Percentiles rank a stretch among this genome's conserved stretches.
These are phyloP conservation scores for Podospora sp. DNA, from an alignment of 495 filamentous ascomycete species.

Conservation along the genomic window DNA sequence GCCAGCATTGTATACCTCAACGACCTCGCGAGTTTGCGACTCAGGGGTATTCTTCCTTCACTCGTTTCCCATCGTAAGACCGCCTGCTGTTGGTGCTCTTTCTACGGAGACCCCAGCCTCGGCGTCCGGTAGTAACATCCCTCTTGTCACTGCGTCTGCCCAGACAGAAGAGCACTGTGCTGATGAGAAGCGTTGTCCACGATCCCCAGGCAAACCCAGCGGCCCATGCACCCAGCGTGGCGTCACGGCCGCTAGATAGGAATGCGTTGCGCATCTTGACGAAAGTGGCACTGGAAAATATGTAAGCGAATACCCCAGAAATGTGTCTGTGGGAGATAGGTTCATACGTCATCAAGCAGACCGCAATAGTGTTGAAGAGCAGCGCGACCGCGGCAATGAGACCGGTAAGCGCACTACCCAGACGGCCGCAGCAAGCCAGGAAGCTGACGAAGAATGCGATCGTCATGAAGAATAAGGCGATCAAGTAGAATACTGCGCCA, in stretches of 20 bases:
- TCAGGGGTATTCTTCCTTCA: slow-evolving; percentile 65
- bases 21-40: not conserved
- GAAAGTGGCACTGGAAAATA: slow-evolving; percentile 56
- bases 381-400: slow-evolving; percentile 42
- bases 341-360: slow-evolving; percentile 57
- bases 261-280: slow-evolving; percentile 78
- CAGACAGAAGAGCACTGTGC: slow-evolving; percentile 71
- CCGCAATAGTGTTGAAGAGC: slow-evolving; percentile 50
- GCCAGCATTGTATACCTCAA: not conserved
- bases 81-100: slow-evolving; percentile 41
- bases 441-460: slow-evolving; percentile 57
- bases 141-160: slow-evolving; percentile 35
- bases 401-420: slow-evolving; percentile 50
- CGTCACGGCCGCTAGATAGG: slow-evolving; percentile 54
- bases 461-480: slow-evolving; percentile 66
- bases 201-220: slow-evolving; percentile 89
- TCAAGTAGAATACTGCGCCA: slow-evolving; percentile 73
- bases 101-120: slow-evolving; percentile 35
- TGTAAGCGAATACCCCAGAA: slow-evolving; percentile 25
- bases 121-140: slow-evolving; percentile 7
- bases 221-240: slow-evolving; percentile 69
- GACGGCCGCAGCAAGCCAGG: slow-evolving; percentile 51
- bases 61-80: slow-evolving; percentile 56
- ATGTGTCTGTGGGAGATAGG: not conserved
- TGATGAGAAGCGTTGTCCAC: slow-evolving; percentile 67